Evolutionary conservation across 345 rosid species (phyloP).

Genomic region (Carallia brachiata): DNA sequence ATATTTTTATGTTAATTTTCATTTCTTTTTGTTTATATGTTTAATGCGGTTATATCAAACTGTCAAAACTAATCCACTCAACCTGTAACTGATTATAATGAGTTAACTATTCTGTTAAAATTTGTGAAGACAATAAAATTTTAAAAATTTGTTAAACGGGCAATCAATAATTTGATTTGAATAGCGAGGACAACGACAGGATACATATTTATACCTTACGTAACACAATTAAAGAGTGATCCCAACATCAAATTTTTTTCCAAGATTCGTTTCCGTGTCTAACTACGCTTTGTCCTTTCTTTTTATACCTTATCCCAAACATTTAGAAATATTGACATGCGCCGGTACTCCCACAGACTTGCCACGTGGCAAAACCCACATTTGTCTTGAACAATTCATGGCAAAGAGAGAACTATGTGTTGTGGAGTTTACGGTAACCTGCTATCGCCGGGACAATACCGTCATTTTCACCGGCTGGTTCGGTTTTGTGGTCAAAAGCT

Average conservation of each 20-base stretch:
- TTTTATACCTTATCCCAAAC: conserved; percentile 20
- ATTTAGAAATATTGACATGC: conserved; percentile 23
- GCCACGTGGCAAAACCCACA: conserved; percentile 50
- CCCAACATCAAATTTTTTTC: background rate
- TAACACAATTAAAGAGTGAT: too few species aligned
- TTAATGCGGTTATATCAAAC: too few species aligned
- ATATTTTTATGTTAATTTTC: too few species aligned
- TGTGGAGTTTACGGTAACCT: conserved; percentile 26
- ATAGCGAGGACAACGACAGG: too few species aligned
- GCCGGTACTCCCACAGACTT: conserved; percentile 16
- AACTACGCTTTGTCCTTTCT: background rate
- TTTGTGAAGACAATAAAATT: too few species aligned
- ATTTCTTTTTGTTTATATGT: too few species aligned
- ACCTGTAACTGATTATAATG: too few species aligned
- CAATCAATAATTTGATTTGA: too few species aligned
- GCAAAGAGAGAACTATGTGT: conserved; percentile 18
- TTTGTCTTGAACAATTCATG: conserved; percentile 10
- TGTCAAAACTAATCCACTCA: too few species aligned
- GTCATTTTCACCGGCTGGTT: conserved; percentile 25
- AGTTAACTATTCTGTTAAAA: too few species aligned
- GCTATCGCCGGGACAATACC: conserved; percentile 38
- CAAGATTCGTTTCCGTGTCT: background rate
- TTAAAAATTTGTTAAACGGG: too few species aligned
- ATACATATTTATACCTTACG: too few species aligned
- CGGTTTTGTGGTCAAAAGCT: conserved; percentile 41